Evolutionary conservation across 2,329 filamentous ascomycete species (phyloP), one percentile per base, ranked within the genome.

Genomic region (Delphinella strobiligena): DNA sequence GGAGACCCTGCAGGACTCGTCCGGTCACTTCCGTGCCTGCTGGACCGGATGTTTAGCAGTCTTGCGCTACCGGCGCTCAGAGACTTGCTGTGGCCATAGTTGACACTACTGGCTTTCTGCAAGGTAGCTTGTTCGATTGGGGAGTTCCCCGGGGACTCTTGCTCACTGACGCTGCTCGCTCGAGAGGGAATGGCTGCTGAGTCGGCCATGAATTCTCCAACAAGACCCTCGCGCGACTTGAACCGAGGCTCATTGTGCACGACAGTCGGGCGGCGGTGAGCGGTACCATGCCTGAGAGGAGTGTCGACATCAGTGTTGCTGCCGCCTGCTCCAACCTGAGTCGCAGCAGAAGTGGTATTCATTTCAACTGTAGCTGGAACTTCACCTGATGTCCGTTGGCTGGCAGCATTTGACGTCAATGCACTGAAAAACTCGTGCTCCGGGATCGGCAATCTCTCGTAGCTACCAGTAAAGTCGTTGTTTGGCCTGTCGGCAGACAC

Each of bases 1-100:
- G 31, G 31, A 8, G 31, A 33, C 5, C 16, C 31, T 27, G 22
- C 22, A 7, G 22, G 22, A 27, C 22, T 27, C 12, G 22, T 27
- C 22, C 22, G 7, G 7, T 12, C 7, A 12, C 22, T 27, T 12
- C 22, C 22, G 12, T 12, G 7, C 32, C 24, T 38, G 22, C 44
- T 42, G 18, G 37, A 24, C 12, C 24, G 16, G 34, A 88, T 68
- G 36, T 87, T 78, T 36, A 91, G 63, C 37, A 89, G 61, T 59
- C 76, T 82, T 9, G 82, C 82, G 53, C 81, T 88, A 36, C 83
- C 83, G 33, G 82, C 80, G 52, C 82, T 88, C 52, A 87, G 78
- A 47, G 80, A 80, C 39, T 80, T 72, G 15, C 44, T 45, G 31
- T 39, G 43, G 42, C 74, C 74, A 36, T 82, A 66, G 45, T 80